These are phyloP conservation scores for Trypanosoma avium DNA, from an alignment of 208 protist species.

Conservation along the genomic window DNA sequence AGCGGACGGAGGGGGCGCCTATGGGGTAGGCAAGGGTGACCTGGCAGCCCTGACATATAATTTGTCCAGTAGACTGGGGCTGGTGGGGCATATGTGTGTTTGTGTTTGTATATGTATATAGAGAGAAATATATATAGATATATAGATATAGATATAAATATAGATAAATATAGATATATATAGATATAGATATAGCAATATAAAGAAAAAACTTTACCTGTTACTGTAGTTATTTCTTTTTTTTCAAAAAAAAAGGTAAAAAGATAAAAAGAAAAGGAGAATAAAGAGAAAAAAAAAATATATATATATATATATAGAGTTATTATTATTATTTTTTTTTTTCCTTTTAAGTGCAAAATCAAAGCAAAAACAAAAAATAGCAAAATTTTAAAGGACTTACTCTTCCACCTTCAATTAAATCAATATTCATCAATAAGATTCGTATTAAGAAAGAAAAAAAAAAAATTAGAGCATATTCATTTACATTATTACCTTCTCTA, in stretches of 20 bases:
- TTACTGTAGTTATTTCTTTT: no score
- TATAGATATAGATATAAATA: not conserved
- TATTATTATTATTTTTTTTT: not conserved
- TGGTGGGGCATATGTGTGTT: constrained; percentile 43
- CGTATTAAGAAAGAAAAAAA: constrained; percentile 11
- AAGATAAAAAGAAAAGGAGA: not conserved
- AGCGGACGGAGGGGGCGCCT: constrained; percentile 77
- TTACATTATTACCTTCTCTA: no score
- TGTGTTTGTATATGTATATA: not conserved
- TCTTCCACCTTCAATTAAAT: no score
- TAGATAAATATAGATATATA: not conserved
- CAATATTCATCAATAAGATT: not conserved
- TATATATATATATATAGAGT: not conserved
- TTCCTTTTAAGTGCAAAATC: no score
- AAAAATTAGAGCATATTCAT: no score
- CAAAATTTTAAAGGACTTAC: no score
- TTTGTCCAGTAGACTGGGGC: constrained; percentile 71
- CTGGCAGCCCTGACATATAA: constrained; percentile 73
- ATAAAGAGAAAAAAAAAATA: not conserved
- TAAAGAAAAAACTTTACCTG: not conserved
- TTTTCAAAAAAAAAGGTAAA: no score
- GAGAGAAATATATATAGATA: not conserved
- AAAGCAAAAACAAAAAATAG: no score
- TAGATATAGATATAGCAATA: not conserved
- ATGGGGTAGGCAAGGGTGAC: constrained; percentile 85